Evolutionary conservation across 2,329 filamentous ascomycete species (phyloP), one percentile per base, ranked within the genome.

Genomic region (Colletotrichum sp.): DNA sequence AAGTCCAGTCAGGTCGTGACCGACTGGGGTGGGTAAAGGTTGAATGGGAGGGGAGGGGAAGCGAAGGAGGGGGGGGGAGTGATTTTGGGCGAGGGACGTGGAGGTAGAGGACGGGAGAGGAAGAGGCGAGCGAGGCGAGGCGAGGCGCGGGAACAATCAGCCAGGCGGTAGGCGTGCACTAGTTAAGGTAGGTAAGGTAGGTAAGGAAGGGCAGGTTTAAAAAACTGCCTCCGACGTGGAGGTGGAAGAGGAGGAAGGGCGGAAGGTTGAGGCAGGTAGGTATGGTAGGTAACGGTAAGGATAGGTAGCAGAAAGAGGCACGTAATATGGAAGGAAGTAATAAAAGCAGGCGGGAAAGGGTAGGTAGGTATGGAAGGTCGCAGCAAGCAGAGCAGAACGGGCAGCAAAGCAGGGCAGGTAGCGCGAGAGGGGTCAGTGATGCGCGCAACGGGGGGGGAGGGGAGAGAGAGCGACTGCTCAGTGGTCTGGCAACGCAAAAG

Each of bases 361-460:
- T 18, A 43, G 48, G 30, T 18, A 18, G 61, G 30, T 18, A 18
- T 18, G 36, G 36, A 18, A 39, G 36, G 36, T 39, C 36, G 36
- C 36, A 39, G 16, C 36, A 39, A 9, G 36, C 36, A 26, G 32
- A 43, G 48, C 24, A 65, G 48, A 30, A 43, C 16, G 13, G 21
- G 55, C 30, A 68, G 52, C 52, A 34, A 55, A 67, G 36, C 52
- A 68, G 34, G n/a, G 61, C 71, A 74, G 30, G 57, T 65, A 71
- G 68, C 52, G 59, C 55, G 60, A 48, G 72, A 74, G 68, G 72
- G 72, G 65, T 55, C 55, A 55, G 65, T 55, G 71, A 68, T 61
- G 71, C 16, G 36, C 39, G 57, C 57, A 60, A 32, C 55, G 48
- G 14, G 52, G 43, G 30, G 59, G 59, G 30, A 13, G 59, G 59